Percentiles rank a stretch among this genome's conserved stretches.
Conservation (phyloP, 129 eudicot genomes). For the Apium graveolens region DNA sequence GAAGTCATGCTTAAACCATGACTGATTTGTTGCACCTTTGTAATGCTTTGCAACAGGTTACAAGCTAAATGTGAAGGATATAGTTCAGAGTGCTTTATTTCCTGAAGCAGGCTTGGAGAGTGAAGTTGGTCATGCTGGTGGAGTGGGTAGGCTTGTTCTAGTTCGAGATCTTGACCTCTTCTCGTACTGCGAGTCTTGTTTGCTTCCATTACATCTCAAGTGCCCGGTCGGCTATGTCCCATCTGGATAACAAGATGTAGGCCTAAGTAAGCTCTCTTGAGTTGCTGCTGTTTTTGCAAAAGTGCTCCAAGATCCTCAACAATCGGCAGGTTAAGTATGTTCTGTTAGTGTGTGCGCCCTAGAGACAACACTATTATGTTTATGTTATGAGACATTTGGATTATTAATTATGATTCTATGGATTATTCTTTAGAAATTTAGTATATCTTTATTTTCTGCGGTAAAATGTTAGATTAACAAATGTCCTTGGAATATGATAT, state of each 20-base stretch:
- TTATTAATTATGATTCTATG: too few species aligned
- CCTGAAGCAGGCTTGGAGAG: conserved; percentile 84
- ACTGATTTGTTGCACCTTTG: too few species aligned
- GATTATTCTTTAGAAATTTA: too few species aligned
- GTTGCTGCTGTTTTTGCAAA: conserved; percentile 79
- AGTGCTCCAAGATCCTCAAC: conserved; percentile 86
- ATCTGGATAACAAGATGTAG: conserved; percentile 77
- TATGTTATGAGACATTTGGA: too few species aligned
- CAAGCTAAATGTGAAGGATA: conserved; percentile 68
- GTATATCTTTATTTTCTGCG: too few species aligned
- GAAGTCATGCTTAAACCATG: too few species aligned
- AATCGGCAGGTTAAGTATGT: conserved; percentile 18
- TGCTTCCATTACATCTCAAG: conserved; percentile 88
- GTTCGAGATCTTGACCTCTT: conserved; percentile 89
- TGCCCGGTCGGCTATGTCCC: conserved; percentile 90
- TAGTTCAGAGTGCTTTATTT: conserved; percentile 82
- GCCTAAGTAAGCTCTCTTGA: conserved; percentile 89
- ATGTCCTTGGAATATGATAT: too few species aligned
- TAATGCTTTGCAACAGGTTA: too few species aligned
- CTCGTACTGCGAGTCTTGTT: conserved; percentile 87
- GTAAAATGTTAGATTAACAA: too few species aligned
- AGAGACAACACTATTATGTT: too few species aligned
- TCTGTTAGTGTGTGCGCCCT: too few species aligned
- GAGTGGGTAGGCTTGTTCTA: conserved; percentile 81
- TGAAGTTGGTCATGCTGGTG: conserved; percentile 79